phyloP scores from a whole-genome alignment of 257 asterid genomes.

The Voacanga thouarsii region DNA sequence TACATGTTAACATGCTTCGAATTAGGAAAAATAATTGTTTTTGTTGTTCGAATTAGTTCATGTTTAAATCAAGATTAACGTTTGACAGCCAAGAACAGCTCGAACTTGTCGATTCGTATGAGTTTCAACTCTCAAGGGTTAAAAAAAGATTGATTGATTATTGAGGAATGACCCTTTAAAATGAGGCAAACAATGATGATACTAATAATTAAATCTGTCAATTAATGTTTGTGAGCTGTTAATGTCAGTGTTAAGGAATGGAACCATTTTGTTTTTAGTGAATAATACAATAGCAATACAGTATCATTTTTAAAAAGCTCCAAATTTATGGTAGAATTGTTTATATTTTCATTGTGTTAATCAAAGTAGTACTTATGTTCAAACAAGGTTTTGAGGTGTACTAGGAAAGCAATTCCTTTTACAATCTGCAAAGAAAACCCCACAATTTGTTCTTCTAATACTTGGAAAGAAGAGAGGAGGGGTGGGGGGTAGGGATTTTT shows the following conservation, averaged over 20 bases:
- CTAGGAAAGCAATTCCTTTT: too few species aligned
- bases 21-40: slow-evolving; percentile 4
- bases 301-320: too few species aligned
- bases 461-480: neutral
- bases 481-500: too few species aligned
- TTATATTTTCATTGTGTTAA: too few species aligned
- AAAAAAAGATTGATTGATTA: neutral
- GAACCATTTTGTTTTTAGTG: neutral
- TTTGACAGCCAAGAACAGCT: slow-evolving; percentile 44
- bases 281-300: too few species aligned
- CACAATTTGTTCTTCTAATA: neutral
- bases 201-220: neutral
- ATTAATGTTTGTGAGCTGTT: slow-evolving; percentile 22
- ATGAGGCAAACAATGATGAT: neutral
- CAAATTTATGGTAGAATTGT: too few species aligned
- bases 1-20: slow-evolving; percentile 10
- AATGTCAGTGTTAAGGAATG: slow-evolving; percentile 1
- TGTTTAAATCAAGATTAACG: slow-evolving; percentile 6
- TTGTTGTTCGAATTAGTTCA: slow-evolving; percentile 2
- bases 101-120: slow-evolving; percentile 12
- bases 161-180: neutral
- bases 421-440: too few species aligned
- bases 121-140: neutral
- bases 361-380: too few species aligned
- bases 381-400: too few species aligned